Base-by-base conservation (phyloP, 2,329 filamentous ascomycete species). In the Penicillium vulpinum region DNA sequence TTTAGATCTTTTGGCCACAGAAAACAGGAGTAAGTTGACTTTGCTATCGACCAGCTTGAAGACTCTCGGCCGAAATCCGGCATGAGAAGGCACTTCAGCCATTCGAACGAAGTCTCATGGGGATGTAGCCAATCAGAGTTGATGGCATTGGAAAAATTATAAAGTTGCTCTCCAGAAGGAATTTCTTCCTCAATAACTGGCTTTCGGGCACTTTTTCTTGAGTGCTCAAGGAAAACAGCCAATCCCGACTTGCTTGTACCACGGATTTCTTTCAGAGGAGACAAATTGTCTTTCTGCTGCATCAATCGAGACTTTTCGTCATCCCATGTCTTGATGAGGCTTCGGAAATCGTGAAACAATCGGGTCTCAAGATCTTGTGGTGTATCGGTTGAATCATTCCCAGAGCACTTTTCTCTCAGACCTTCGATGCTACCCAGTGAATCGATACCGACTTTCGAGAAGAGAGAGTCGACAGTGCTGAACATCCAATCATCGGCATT, bases 401-500 rank as follows among this genome's bases (percentile, higher is more conserved):
- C 41, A 43, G 36, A 62, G 43, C 54, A 46, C 40, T 67, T 66
- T 51, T 68, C 66, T 58, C 70, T 73, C 46, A 77, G 53, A 47
- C 70, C 68, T 44, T 78, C 70, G 4, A 79, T 72, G n/a, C 74
- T 71, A 8, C 77, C 76, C 6, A 82, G 62, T 5, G 72, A 72
- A 28, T 80, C 71, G 16, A 85, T 73, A 1, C 78, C 80, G 24
- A 85, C 63, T 58, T 78, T 81, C 45, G 77, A 76, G 51, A 86
- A 79, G 4, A 85, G 71, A 46, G 78, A 76, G 24, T 80, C 78
- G 15, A 82, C 72, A 2, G 81, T 81, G 50, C 81, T 80, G 62
- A 84, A 85, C 64, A 85, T 73, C 70, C 78, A 82, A 58, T 84
- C 77, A 67, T 88, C 85, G 2, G 83, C 82, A 61, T 83, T 76